Conservation (phyloP, 129 eudicot genomes). For the Flaveria sonorensis region DNA sequence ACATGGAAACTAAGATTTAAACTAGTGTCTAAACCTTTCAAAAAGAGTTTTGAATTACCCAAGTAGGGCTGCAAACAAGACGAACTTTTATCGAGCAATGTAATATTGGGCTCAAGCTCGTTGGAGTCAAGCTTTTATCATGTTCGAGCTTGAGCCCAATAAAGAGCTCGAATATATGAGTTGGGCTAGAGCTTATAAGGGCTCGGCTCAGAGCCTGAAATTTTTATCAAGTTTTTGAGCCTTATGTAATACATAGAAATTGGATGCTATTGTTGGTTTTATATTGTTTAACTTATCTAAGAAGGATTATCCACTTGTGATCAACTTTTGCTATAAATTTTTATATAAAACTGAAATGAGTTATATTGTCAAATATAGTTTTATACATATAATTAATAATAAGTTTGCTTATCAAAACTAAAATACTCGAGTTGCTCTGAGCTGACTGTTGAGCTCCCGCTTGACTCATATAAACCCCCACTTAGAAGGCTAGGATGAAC, state of each 20-base stretch:
- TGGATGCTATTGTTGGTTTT: neutral
- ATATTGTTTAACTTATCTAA: neutral
- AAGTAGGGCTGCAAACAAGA: neutral
- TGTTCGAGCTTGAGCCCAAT: neutral
- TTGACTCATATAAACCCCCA: neutral
- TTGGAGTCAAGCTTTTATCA: neutral
- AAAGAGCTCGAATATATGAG: constrained; percentile 1
- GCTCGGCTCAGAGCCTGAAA: neutral
- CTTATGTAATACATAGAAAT: neutral
- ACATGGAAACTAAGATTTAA: neutral
- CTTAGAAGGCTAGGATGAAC: neutral
- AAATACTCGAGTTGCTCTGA: neutral
- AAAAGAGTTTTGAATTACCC: neutral
- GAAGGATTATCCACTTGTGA: neutral
- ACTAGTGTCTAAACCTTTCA: neutral
- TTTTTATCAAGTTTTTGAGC: neutral
- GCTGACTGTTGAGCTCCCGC: neutral
- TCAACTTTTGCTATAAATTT: neutral
- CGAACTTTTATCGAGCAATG: neutral
- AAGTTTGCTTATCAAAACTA: neutral
- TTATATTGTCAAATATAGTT: neutral
- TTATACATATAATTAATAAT: neutral
- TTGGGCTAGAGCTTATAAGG: neutral
- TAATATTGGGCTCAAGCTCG: neutral
- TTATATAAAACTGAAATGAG: neutral